Evolutionary conservation across 768 basidiomycete species (phyloP).

Genomic region (Mycena belliarum): DNA sequence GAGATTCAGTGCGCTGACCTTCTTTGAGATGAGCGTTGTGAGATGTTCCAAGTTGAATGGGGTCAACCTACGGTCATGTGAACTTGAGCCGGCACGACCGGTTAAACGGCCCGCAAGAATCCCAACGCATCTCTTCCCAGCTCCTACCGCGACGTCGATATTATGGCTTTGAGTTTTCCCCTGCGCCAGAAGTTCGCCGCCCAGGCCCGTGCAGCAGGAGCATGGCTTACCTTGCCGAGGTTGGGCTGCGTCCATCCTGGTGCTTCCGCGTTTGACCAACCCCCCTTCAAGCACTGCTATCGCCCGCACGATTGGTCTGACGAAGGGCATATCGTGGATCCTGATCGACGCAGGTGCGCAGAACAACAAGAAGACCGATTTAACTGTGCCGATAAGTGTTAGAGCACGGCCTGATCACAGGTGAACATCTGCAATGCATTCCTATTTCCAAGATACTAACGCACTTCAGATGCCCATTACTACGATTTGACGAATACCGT

Average conservation of each 20-base stretch:
- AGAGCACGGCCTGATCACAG: slow-evolving; percentile 17
- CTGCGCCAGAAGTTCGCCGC: slow-evolving; percentile 23
- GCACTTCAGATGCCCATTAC: slow-evolving; percentile 21
- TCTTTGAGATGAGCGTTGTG: no score
- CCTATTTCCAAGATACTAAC: not conserved
- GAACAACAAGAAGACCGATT: not conserved
- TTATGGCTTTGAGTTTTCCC: slow-evolving; percentile 24
- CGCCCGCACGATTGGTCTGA: slow-evolving; percentile 24
- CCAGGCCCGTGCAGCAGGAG: slow-evolving; percentile 24
- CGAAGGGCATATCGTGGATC: slow-evolving; percentile 25
- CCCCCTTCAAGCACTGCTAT: slow-evolving; percentile 21
- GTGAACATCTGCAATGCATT: not conserved
- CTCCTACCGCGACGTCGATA: not conserved
- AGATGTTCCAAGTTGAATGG: no score
- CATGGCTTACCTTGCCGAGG: slow-evolving; percentile 27
- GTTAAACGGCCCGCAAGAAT: not conserved
- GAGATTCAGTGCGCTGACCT: no score
- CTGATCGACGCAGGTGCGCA: slow-evolving; percentile 25
- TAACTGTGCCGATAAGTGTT: not conserved
- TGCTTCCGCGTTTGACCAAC: not conserved
- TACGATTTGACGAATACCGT: slow-evolving; percentile 34
- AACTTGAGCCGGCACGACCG: no score
- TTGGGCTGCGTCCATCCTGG: not conserved
- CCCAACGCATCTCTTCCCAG: not conserved
- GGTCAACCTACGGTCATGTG: not conserved